Percentiles rank a stretch among this genome's conserved stretches.
Conservation (phyloP, 2,329 filamentous ascomycete species). For the Colletotrichum aenigma region DNA sequence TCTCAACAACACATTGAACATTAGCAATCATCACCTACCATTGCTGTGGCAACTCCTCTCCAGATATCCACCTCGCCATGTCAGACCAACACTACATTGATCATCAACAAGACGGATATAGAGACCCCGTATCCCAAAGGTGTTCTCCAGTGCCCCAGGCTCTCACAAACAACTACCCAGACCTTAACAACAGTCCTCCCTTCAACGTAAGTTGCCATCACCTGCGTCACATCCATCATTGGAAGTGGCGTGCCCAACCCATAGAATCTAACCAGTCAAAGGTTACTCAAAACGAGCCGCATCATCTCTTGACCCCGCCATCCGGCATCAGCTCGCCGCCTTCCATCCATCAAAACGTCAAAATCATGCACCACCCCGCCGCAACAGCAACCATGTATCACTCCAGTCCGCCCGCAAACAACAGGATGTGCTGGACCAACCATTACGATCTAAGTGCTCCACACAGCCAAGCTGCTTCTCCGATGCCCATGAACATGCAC, state of each 20-base stretch:
- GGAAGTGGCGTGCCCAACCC: no score
- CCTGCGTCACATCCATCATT: background rate
- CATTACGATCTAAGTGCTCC: constrained; percentile 46
- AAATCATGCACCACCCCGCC: constrained; percentile 46
- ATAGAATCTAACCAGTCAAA: constrained; percentile 13
- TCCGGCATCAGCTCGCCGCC: constrained; percentile 51
- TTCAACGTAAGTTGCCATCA: constrained; percentile 33
- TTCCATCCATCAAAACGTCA: constrained; percentile 47
- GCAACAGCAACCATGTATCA: constrained; percentile 38
- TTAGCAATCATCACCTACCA: background rate
- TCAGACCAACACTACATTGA: constrained; percentile 17
- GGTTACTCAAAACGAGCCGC: constrained; percentile 43
- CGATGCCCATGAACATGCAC: constrained; percentile 44
- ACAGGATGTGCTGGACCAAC: constrained; percentile 50
- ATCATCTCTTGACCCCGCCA: constrained; percentile 52
- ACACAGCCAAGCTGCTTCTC: constrained; percentile 48
- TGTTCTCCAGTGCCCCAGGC: constrained; percentile 6
- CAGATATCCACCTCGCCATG: constrained; percentile 5
- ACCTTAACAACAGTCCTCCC: constrained; percentile 15
- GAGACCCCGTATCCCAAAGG: constrained; percentile 5
- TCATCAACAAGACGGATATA: constrained; percentile 4
- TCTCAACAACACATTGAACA: background rate
- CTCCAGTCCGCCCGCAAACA: constrained; percentile 51
- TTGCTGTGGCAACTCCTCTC: background rate
- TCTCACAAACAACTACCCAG: background rate